Evolutionary conservation across 2,329 filamentous ascomycete genomes (phyloP).

Genomic region (Calonectria multiphialidica): DNA sequence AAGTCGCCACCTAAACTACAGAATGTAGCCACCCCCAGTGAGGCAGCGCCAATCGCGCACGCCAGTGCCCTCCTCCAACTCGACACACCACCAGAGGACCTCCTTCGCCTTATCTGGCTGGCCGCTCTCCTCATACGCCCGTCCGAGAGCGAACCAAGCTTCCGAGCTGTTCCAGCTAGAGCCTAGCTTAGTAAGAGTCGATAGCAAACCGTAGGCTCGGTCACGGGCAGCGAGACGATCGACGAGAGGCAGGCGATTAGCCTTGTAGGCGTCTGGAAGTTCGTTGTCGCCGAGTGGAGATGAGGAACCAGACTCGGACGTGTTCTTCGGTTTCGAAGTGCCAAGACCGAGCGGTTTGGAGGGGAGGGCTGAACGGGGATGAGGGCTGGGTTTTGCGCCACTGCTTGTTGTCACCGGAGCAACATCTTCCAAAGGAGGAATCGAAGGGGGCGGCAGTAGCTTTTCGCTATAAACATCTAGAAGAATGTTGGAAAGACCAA

Average conservation of each 20-base stretch:
- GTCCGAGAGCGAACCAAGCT: constrained; percentile 90
- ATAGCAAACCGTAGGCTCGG: constrained; percentile 86
- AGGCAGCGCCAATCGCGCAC: constrained; percentile 84
- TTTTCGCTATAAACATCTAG: constrained; percentile 85
- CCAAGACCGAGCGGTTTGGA: constrained; percentile 62
- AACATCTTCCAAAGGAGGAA: constrained; percentile 56
- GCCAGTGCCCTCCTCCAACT: constrained; percentile 87
- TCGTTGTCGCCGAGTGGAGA: constrained; percentile 50
- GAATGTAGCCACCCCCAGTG: constrained; percentile 74
- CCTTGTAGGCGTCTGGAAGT: constrained; percentile 66
- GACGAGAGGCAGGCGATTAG: constrained; percentile 74
- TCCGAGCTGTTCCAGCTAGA: constrained; percentile 92
- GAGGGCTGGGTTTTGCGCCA: constrained; percentile 14
- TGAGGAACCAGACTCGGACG: constrained; percentile 23
- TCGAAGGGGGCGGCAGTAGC: constrained; percentile 69
- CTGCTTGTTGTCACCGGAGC: constrained; percentile 13
- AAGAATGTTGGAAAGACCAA: constrained; percentile 86
- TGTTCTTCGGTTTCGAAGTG: constrained; percentile 37
- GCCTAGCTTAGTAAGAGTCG: constrained; percentile 86
- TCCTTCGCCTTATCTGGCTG: constrained; percentile 91
- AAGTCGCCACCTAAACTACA: constrained; percentile 37
- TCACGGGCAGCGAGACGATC: constrained; percentile 92
- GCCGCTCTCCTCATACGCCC: constrained; percentile 88
- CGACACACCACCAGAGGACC: constrained; percentile 97
- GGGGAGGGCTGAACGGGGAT: constrained; percentile 48